Evolutionary conservation across 148 eudicot species (phyloP).

Genomic region (Bassia scoparia): DNA sequence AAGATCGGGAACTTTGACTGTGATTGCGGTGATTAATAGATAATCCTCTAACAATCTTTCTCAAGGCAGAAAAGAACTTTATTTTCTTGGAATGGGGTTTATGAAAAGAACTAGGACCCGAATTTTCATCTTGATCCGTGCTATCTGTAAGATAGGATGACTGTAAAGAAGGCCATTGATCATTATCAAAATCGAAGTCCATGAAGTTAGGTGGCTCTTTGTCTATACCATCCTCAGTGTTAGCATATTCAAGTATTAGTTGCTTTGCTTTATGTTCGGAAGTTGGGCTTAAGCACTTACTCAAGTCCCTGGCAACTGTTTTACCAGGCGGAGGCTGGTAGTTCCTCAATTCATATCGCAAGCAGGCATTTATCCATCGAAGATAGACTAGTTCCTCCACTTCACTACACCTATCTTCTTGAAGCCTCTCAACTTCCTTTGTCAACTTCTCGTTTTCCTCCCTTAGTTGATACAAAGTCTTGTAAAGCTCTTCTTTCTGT

Average conservation of each 20-base stretch:
- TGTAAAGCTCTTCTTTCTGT: constrained; percentile 53
- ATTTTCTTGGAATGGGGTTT: constrained; percentile 38
- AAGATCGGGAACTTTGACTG: constrained; percentile 21
- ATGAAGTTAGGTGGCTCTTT: constrained; percentile 24
- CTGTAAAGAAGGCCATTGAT: constrained; percentile 58
- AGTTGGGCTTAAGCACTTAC: constrained; percentile 63
- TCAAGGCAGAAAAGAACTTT: constrained; percentile 50
- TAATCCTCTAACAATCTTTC: constrained; percentile 50
- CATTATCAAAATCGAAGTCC: constrained; percentile 52
- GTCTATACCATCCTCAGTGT: constrained; percentile 44
- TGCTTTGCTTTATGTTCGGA: constrained; percentile 77
- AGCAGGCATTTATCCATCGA: constrained; percentile 90
- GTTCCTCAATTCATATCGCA: constrained; percentile 70
- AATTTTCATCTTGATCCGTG: constrained; percentile 52
- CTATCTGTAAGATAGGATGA: constrained; percentile 53
- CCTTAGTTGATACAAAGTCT: constrained; percentile 39
- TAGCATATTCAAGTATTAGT: constrained; percentile 69
- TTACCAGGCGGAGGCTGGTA: constrained; percentile 58
- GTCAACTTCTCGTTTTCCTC: constrained; percentile 51
- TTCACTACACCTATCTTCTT: constrained; percentile 61
- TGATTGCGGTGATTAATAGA: constrained; percentile 15
- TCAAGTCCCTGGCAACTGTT: constrained; percentile 69
- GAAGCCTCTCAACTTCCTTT: constrained; percentile 57
- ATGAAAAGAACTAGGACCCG: constrained; percentile 27
- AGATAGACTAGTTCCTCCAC: constrained; percentile 79